These are phyloP conservation scores for Inga oerstediana DNA, from an alignment of 306 rosid species.

Conservation along the genomic window DNA sequence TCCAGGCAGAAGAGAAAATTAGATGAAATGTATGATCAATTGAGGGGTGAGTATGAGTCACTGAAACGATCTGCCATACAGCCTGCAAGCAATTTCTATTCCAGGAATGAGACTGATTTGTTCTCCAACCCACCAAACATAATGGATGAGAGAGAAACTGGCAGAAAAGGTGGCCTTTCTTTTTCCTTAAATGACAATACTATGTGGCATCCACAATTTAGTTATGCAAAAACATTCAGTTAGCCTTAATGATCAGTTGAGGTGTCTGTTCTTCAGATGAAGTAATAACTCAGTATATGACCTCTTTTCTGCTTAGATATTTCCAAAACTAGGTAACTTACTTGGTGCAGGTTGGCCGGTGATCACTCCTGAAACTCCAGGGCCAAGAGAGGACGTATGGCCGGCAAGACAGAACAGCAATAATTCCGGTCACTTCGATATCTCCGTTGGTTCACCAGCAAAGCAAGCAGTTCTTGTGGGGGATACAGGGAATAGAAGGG, in stretches of 20 bases:
- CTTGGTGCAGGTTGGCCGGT: slow-evolving; percentile 80
- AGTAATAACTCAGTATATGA: slow-evolving; percentile 22
- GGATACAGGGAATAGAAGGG: slow-evolving; percentile 78
- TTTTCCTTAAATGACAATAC: slow-evolving; percentile 21
- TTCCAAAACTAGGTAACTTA: slow-evolving; percentile 87
- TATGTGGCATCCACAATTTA: slow-evolving; percentile 13
- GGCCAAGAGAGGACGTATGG: slow-evolving; percentile 97
- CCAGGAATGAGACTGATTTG: slow-evolving; percentile 85
- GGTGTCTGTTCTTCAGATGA: not conserved
- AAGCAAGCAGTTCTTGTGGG: slow-evolving; percentile 59
- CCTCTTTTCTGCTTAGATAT: slow-evolving; percentile 47
- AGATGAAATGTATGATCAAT: slow-evolving; percentile 98
- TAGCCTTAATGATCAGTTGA: slow-evolving; percentile 24
- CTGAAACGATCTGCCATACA: slow-evolving; percentile 82
- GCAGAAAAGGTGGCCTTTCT: slow-evolving; percentile 73
- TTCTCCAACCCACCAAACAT: slow-evolving; percentile 73
- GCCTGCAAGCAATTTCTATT: slow-evolving; percentile 76
- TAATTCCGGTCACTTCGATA: slow-evolving; percentile 76
- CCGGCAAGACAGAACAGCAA: slow-evolving; percentile 88
- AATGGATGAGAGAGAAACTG: slow-evolving; percentile 72
- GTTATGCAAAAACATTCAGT: not conserved
- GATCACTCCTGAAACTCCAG: slow-evolving; percentile 93
- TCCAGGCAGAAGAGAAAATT: slow-evolving; percentile 98
- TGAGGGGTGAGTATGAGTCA: slow-evolving; percentile 82
- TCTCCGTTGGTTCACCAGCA: slow-evolving; percentile 81